Conservation (phyloP, 345 rosid genomes). For the Microcos paniculata region DNA sequence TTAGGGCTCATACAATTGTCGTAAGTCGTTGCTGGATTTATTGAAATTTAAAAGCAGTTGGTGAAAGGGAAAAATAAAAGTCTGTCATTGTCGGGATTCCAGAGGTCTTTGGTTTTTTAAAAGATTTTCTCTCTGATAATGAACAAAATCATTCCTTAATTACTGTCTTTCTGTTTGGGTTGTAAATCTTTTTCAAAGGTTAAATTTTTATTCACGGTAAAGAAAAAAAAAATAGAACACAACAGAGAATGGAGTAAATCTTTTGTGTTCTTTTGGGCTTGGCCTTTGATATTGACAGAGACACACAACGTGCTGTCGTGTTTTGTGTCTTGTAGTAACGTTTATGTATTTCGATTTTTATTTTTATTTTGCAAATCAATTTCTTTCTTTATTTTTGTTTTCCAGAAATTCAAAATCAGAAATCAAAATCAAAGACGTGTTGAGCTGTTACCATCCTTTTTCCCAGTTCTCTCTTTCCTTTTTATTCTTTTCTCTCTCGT, state of each 20-base stretch:
- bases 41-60: background rate
- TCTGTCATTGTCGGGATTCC: background rate
- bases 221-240: background rate
- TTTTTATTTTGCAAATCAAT: background rate
- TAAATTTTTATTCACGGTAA: background rate
- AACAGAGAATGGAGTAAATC: background rate
- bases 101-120: background rate
- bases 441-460: constrained; percentile 60
- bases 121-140: background rate
- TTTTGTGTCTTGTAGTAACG: background rate
- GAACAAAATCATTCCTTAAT: background rate
- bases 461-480: constrained; percentile 11
- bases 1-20: background rate
- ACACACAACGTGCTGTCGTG: constrained; percentile 9
- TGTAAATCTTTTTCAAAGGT: background rate
- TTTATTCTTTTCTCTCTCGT: background rate
- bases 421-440: constrained; percentile 51
- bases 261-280: background rate
- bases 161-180: background rate
- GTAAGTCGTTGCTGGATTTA: background rate
- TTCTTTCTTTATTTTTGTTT: background rate
- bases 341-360: background rate
- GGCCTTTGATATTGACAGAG: background rate
- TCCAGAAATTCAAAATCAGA: constrained; percentile 23
- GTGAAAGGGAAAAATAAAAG: background rate